Percentiles rank a stretch among this genome's conserved stretches.
phyloP scores from a whole-genome alignment of 805 yeast species.

The Cyberlindnera maclurae region DNA sequence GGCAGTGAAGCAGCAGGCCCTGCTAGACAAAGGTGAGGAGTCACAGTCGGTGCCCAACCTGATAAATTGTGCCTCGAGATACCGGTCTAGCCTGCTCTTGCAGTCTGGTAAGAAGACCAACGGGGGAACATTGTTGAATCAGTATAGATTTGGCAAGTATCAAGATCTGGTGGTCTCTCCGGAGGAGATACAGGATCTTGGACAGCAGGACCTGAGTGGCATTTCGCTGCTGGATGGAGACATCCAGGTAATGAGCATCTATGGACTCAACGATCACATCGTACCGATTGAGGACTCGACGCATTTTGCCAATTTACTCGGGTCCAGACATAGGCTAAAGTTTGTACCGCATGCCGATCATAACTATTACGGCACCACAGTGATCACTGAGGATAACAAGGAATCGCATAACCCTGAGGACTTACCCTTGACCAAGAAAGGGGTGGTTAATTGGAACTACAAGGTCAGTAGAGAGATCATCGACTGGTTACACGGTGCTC shows the following conservation, averaged over 20 bases:
- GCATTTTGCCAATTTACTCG: slow-evolving; percentile 48
- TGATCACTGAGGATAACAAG: slow-evolving; percentile 29
- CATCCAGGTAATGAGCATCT: slow-evolving; percentile 55
- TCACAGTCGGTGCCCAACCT: slow-evolving; percentile 52
- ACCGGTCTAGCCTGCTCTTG: slow-evolving; percentile 23
- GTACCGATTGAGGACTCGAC: slow-evolving; percentile 62
- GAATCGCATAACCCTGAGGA: slow-evolving; percentile 27
- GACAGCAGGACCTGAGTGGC: slow-evolving; percentile 37
- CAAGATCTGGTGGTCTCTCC: slow-evolving; percentile 35
- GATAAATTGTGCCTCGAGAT: slow-evolving; percentile 72
- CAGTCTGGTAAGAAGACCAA: slow-evolving; percentile 14
- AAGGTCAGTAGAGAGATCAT: slow-evolving; percentile 43
- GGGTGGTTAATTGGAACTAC: slow-evolving; percentile 51
- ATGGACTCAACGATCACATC: slow-evolving; percentile 61
- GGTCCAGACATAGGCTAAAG: slow-evolving; percentile 46
- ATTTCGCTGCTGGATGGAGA: slow-evolving; percentile 36
- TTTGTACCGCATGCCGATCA: slow-evolving; percentile 72
- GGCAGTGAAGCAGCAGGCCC: slow-evolving; percentile 42
- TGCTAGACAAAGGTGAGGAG: slow-evolving; percentile 25
- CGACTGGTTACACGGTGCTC: slow-evolving; percentile 39
- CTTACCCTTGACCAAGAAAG: slow-evolving; percentile 38
- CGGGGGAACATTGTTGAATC: slow-evolving; percentile 32
- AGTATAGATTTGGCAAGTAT: slow-evolving; percentile 46
- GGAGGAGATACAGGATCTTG: slow-evolving; percentile 45
- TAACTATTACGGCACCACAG: slow-evolving; percentile 55